These are phyloP conservation scores for Oryza rufipogon DNA, from an alignment of 176 grass and related monocot species.

Conservation along the genomic window DNA sequence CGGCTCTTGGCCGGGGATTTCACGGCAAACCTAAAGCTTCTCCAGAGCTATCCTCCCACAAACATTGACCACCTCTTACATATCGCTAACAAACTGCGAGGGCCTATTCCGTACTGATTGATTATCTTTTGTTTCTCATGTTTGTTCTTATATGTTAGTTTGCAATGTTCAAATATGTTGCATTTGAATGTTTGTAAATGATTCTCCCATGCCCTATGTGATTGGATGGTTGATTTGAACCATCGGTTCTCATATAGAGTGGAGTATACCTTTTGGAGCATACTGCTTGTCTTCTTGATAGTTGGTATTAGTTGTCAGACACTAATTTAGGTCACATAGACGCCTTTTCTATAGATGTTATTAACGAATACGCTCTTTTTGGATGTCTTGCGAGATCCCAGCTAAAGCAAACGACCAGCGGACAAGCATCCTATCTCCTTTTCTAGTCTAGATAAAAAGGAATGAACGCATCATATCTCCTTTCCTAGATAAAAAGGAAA, in stretches of 20 bases:
- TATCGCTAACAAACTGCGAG: conserved; percentile 93
- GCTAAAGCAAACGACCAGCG: too few species aligned
- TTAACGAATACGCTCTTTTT: too few species aligned
- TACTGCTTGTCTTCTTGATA: background rate
- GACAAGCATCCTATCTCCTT: too few species aligned
- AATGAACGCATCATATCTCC: too few species aligned
- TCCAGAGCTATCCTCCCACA: conserved; percentile 85
- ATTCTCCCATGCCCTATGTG: background rate
- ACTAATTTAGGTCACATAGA: too few species aligned
- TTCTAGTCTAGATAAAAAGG: too few species aligned
- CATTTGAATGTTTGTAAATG: background rate
- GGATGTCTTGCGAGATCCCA: too few species aligned
- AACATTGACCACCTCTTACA: conserved; percentile 87
- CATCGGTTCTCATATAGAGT: conserved; percentile 8
- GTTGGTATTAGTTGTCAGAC: background rate
- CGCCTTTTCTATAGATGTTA: too few species aligned
- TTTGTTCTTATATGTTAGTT: conserved; percentile 12
- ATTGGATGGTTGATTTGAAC: conserved; percentile 17
- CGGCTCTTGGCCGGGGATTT: conserved; percentile 94
- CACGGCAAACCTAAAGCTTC: conserved; percentile 96
- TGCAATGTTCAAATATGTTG: conserved; percentile 13
- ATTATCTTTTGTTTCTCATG: conserved; percentile 16
- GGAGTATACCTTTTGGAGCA: background rate
- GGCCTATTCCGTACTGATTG: conserved; percentile 47
- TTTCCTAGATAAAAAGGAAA: too few species aligned